Evolutionary conservation across 371 early-diverging fungal species (phyloP).

Genomic region (Rhizopus microsporus): DNA sequence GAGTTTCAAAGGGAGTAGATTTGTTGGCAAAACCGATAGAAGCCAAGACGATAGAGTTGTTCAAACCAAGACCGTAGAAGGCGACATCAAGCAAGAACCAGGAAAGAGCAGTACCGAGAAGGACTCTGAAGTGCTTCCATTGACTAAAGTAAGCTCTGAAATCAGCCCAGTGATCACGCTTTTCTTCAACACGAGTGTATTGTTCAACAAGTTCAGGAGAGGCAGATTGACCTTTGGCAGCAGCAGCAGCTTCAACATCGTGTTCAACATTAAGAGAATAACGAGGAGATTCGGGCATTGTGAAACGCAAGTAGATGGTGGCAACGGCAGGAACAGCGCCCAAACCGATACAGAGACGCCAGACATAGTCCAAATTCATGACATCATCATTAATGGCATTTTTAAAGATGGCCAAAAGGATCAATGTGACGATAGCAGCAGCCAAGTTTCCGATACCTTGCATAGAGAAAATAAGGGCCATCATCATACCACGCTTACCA

Average conservation of each 20-base stretch:
- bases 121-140: slow-evolving; percentile 76
- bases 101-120: slow-evolving; percentile 75
- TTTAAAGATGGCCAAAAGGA: slow-evolving; percentile 76
- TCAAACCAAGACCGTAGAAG: slow-evolving; percentile 87
- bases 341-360: slow-evolving; percentile 82
- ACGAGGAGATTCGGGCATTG: slow-evolving; percentile 93
- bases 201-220: slow-evolving; percentile 38
- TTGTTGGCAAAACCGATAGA: slow-evolving; percentile 69
- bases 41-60: slow-evolving; percentile 70
- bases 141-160: slow-evolving; percentile 77
- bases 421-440: slow-evolving; percentile 70
- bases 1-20: slow-evolving; percentile 52
- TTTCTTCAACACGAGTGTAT: slow-evolving; percentile 44
- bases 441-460: slow-evolving; percentile 89
- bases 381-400: slow-evolving; percentile 59
- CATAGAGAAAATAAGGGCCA: slow-evolving; percentile 87
- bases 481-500: slow-evolving; percentile 69
- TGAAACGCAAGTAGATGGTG: slow-evolving; percentile 87
- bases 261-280: slow-evolving; percentile 78
- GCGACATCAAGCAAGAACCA: slow-evolving; percentile 91
- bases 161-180: slow-evolving; percentile 56
- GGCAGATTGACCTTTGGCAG: slow-evolving; percentile 49
- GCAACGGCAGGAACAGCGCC: slow-evolving; percentile 84
- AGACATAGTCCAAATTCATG: slow-evolving; percentile 79
- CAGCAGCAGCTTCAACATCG: slow-evolving; percentile 66